Conservation (phyloP, 108 stramenopile genomes). For the Fistulifera solaris region DNA sequence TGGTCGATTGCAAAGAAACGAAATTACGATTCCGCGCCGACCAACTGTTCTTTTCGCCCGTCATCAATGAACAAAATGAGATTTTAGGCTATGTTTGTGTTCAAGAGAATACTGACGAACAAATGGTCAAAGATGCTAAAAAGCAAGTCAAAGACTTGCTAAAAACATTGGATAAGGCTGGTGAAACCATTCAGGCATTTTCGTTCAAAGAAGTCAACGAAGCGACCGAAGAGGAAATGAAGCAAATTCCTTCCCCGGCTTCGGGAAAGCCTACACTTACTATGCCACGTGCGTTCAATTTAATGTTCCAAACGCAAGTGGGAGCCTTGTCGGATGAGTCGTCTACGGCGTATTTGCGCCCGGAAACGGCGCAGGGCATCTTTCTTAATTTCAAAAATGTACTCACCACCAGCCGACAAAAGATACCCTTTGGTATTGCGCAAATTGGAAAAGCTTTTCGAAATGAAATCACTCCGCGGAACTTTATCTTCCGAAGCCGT, state of each 20-base stretch:
- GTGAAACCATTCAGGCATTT: conserved; percentile 29
- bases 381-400: conserved; percentile 96
- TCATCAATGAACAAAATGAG: conserved; percentile 34
- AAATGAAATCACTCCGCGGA: conserved; percentile 95
- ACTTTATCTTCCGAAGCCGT: conserved; percentile 94
- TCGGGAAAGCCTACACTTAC: conserved; percentile 85
- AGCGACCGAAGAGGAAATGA: conserved; percentile 71
- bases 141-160: conserved; percentile 57
- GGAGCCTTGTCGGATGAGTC: conserved; percentile 81
- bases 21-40: conserved; percentile 93
- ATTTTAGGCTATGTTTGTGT: conserved; percentile 81
- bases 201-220: conserved; percentile 68
- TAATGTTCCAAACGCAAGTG: conserved; percentile 96
- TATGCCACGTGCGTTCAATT: conserved; percentile 91
- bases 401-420: conserved; percentile 56
- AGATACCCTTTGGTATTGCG: conserved; percentile 93
- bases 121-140: conserved; percentile 78
- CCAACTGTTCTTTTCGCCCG: conserved; percentile 80
- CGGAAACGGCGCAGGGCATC: conserved; percentile 98
- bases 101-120: conserved; percentile 72
- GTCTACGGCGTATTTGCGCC: conserved; percentile 85
- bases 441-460: conserved; percentile 98
- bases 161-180: conserved; percentile 36
- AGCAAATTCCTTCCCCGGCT: conserved; percentile 82
- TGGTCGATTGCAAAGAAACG: conserved; percentile 95